Evolutionary conservation across 1,284 basidiomycete species (phyloP).

Genomic region (Trichosporon sp.): DNA sequence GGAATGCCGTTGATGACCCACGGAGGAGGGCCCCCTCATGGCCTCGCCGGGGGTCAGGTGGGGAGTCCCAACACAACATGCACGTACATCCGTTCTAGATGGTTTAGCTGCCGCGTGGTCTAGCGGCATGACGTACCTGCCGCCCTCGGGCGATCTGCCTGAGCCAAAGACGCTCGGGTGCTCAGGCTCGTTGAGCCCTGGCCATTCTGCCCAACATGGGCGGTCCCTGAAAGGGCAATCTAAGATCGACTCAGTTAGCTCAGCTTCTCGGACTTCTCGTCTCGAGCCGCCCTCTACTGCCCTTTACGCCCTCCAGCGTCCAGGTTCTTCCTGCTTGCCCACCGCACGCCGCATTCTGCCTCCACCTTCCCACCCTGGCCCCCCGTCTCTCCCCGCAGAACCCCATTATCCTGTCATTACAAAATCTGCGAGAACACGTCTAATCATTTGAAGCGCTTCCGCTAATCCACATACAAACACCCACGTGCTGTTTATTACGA

Average conservation of each 20-base stretch:
- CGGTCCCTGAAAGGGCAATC: conserved; percentile 10
- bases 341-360: neutral
- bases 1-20: conserved; percentile 10
- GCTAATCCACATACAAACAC: neutral
- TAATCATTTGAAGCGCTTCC: neutral
- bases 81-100: conserved; percentile 1
- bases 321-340: neutral
- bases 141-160: neutral
- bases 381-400: neutral
- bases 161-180: neutral
- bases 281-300: too few relatives aligned
- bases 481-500: neutral
- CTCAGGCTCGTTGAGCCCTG: neutral
- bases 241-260: neutral
- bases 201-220: neutral
- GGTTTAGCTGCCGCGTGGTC: neutral
- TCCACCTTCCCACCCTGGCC: neutral
- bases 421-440: neutral
- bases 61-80: neutral
- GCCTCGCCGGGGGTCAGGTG: neutral
- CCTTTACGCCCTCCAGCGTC: neutral
- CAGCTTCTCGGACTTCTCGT: neutral
- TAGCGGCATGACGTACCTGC: neutral
- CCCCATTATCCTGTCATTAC: neutral
- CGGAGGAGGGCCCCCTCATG: neutral